Conservation (phyloP, 805 yeast species). For the Lipomyces starkeyi region DNA sequence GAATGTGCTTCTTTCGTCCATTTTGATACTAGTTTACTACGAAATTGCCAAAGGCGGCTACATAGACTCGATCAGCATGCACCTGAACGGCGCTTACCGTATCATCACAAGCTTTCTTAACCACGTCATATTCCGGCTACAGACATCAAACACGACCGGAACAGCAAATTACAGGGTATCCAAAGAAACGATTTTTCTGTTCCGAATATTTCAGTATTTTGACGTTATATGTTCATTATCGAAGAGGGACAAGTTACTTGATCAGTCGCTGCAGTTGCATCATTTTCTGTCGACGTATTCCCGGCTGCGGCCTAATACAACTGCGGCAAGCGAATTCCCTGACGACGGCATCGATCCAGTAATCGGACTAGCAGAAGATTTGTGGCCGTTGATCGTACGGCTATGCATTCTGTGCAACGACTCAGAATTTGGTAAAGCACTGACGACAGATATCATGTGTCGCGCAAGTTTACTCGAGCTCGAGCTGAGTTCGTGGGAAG, state of each 20-base stretch:
- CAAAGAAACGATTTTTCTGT: slow-evolving; percentile 30
- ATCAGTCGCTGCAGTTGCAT: slow-evolving; percentile 30
- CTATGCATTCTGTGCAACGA: slow-evolving; percentile 35
- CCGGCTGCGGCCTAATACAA: slow-evolving; percentile 12
- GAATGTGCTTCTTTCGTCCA: slow-evolving; percentile 31
- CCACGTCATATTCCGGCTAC: slow-evolving; percentile 27
- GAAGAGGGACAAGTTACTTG: slow-evolving; percentile 24
- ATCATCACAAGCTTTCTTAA: slow-evolving; percentile 34
- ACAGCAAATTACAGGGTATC: slow-evolving; percentile 20
- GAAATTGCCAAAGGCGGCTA: slow-evolving; percentile 37
- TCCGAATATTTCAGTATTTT: slow-evolving; percentile 37
- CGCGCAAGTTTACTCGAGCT: slow-evolving; percentile 35
- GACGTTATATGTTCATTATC: slow-evolving; percentile 37
- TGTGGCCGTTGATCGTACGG: slow-evolving; percentile 37
- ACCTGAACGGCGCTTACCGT: slow-evolving; percentile 35
- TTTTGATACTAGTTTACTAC: slow-evolving; percentile 34
- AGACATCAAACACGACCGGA: slow-evolving; percentile 5
- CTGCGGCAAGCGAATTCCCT: not conserved
- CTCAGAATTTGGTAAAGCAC: slow-evolving; percentile 29
- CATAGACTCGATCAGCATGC: slow-evolving; percentile 31
- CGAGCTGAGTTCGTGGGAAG: slow-evolving; percentile 32
- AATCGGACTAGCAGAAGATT: slow-evolving; percentile 33
- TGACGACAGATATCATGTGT: slow-evolving; percentile 26
- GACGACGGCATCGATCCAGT: slow-evolving; percentile 36
- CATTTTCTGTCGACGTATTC: slow-evolving; percentile 33